These are phyloP conservation scores for Dryadomyces quercus-mongolicae DNA, from an alignment of 2,329 filamentous ascomycete species.

Conservation along the genomic window DNA sequence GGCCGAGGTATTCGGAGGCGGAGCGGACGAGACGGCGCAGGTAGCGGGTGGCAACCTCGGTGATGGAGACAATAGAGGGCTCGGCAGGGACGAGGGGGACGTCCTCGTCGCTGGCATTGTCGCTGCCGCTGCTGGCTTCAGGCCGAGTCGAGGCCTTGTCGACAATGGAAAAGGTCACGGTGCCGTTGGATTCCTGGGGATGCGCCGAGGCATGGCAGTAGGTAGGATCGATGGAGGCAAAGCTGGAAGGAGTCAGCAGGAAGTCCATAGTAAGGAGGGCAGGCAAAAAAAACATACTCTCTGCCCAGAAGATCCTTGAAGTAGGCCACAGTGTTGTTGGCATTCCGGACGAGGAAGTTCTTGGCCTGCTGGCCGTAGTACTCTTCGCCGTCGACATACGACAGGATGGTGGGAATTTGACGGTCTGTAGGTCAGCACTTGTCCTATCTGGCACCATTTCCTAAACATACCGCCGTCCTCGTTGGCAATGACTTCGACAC, in stretches of 20 bases:
- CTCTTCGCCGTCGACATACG: slow-evolving; percentile 91
- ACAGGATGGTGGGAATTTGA: slow-evolving; percentile 89
- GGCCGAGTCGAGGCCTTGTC: slow-evolving; percentile 44
- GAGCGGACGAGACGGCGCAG: slow-evolving; percentile 69
- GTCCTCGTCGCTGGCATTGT: slow-evolving; percentile 28
- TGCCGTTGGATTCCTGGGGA: slow-evolving; percentile 60
- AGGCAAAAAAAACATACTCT: slow-evolving; percentile 46
- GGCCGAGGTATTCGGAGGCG: slow-evolving; percentile 85
- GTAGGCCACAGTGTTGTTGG: slow-evolving; percentile 85
- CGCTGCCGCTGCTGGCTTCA: slow-evolving; percentile 28
- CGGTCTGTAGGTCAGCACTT: slow-evolving; percentile 49
- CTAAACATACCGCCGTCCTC: slow-evolving; percentile 80
- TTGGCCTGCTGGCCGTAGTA: slow-evolving; percentile 96
- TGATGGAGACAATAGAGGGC: slow-evolving; percentile 58
- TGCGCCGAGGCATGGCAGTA: slow-evolving; percentile 90
- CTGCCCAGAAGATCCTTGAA: slow-evolving; percentile 94
- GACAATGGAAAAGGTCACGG: slow-evolving; percentile 70
- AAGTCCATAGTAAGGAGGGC: not conserved
- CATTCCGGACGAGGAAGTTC: slow-evolving; percentile 81
- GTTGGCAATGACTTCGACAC: slow-evolving; percentile 96
- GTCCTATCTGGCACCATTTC: not conserved
- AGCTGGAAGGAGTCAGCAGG: slow-evolving; percentile 30
- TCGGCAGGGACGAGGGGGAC: slow-evolving; percentile 18
- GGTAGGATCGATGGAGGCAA: slow-evolving; percentile 92
- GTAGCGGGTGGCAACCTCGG: slow-evolving; percentile 75